Evolutionary conservation across 371 early-diverging fungal genomes (phyloP).

Genomic region (Actinomortierella ambigua): DNA sequence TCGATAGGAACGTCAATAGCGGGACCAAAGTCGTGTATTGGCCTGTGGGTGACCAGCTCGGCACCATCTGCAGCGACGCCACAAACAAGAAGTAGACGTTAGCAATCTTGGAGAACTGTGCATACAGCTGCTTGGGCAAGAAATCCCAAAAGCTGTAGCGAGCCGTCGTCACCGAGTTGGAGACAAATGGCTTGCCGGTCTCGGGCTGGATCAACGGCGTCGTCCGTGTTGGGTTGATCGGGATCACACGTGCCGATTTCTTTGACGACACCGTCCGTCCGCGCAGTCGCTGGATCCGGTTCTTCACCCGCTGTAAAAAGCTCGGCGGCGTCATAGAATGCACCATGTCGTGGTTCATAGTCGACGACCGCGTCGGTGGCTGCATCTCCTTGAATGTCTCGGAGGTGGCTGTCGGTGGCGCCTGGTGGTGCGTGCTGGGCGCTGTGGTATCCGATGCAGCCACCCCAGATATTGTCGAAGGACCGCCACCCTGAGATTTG

Average conservation of each 20-base stretch:
- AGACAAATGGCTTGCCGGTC: constrained; percentile 53
- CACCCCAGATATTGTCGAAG: background rate
- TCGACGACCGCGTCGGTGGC: background rate
- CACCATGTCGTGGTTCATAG: background rate
- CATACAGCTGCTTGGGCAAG: constrained; percentile 85
- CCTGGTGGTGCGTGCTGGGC: background rate
- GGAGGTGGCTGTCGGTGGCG: constrained; percentile 7
- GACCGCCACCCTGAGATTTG: background rate
- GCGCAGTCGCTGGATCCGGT: constrained; percentile 16
- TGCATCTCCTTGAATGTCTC: constrained; percentile 16
- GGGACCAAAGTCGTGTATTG: constrained; percentile 86
- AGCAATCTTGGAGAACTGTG: constrained; percentile 86
- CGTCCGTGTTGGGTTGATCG: constrained; percentile 33
- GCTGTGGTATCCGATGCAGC: background rate
- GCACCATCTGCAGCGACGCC: constrained; percentile 75
- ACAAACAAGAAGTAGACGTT: constrained; percentile 95
- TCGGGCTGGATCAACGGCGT: constrained; percentile 42
- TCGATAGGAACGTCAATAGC: constrained; percentile 74
- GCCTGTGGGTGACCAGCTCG: constrained; percentile 77
- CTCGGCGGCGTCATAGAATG: background rate
- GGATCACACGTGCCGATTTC: constrained; percentile 25
- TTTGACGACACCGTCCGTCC: constrained; percentile 5
- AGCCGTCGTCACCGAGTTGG: constrained; percentile 79
- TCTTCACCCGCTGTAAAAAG: constrained; percentile 8
- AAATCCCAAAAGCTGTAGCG: constrained; percentile 89